Evolutionary conservation across 2,329 filamentous ascomycete species (phyloP), one percentile per base, ranked within the genome.

Genomic region (Colletotrichum spaethianum): DNA sequence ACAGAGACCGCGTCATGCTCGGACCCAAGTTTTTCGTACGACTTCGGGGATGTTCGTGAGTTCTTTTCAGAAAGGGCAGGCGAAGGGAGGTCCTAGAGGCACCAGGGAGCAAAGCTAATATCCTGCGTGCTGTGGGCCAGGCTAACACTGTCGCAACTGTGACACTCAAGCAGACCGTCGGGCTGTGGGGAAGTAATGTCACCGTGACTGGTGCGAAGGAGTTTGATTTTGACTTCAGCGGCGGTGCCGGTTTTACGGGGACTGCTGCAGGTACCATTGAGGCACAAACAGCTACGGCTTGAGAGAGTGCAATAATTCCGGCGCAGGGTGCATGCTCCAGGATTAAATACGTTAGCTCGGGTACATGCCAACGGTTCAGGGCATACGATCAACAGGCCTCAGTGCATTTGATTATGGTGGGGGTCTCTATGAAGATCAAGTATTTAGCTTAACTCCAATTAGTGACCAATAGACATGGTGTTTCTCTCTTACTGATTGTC

Each of bases 201-300:
- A 67, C 55, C 12, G 55, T 67, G 8, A 61, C 28, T 14, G 55
- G 64, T 1, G 20, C 36, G 6, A 60, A 61, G 20, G 55, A 67
- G 18, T 60, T 67, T 26, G 55, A 61, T 16, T 67, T 60, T 8
- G 64, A 67, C 28, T 67, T 67, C n/a, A 67, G 64, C 56, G 36
- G 64, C 20, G 64, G 64, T 1, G 31, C 64, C 12, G 64, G 64
- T 9, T 40, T 38, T 5, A 52, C 55, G 4, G 64, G 64, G 11
- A 67, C 8, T 42, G 64, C 55, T 0, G 33, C 31, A 6, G 64
- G 46, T 26, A n/a, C 26, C 9, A 52, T 67, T 12, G 52, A 56
- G 31, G 59, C 42, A 16, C 48, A 60, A 20, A 61, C 44, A 33
- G 55, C n/a, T 1, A 36, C 55, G 8, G 33, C 55, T 40, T 67